phyloP scores from a whole-genome alignment of 2,329 filamentous ascomycete genomes.

The Coniochaeta prunicola region DNA sequence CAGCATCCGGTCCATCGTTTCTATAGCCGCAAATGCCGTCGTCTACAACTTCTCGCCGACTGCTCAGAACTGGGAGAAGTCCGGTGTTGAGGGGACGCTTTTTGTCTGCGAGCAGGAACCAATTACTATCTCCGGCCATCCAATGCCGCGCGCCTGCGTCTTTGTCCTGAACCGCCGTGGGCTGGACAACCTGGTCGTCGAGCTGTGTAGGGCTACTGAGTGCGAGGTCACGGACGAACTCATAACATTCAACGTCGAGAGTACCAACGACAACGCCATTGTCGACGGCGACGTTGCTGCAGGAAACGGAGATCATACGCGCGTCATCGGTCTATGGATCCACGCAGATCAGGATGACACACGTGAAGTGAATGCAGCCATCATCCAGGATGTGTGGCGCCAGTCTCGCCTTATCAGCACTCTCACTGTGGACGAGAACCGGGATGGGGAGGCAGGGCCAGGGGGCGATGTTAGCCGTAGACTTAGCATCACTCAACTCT shows the following conservation, averaged over 20 bases:
- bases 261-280: constrained; percentile 15
- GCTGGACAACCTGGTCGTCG: constrained; percentile 62
- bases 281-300: neutral
- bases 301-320: constrained; percentile 7
- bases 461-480: constrained; percentile 23
- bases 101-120: constrained; percentile 70
- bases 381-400: constrained; percentile 35
- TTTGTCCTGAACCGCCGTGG: constrained; percentile 69
- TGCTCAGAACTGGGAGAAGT: constrained; percentile 72
- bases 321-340: constrained; percentile 48
- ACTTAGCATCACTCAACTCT: constrained; percentile 38
- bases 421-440: neutral
- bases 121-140: constrained; percentile 26
- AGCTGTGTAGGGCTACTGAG: constrained; percentile 52
- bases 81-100: constrained; percentile 75
- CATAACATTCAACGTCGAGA: constrained; percentile 38
- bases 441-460: constrained; percentile 5
- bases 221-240: constrained; percentile 56
- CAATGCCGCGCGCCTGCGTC: constrained; percentile 44
- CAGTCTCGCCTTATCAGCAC: constrained; percentile 14
- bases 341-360: constrained; percentile 27
- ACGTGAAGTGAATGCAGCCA: constrained; percentile 13
- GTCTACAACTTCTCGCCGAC: constrained; percentile 71
- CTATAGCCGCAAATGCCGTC: constrained; percentile 77
- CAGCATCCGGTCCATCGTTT: constrained; percentile 63